Percentiles rank a stretch among this genome's conserved stretches.
phyloP scores from a whole-genome alignment of 1,284 basidiomycete species.

The Stereum hirsutum region DNA sequence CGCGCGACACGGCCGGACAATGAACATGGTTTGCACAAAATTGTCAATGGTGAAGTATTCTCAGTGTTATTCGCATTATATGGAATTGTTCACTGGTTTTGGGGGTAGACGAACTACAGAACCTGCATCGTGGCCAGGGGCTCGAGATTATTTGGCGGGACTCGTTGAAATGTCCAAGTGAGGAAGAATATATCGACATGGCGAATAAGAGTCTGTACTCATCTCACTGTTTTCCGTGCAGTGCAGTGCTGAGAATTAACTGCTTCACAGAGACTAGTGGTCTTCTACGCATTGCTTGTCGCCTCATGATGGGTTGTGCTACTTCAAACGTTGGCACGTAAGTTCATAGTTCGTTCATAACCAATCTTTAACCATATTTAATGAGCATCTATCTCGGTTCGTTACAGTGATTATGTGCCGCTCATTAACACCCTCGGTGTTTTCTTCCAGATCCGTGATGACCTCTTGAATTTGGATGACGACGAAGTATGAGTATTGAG shows the following conservation, averaged over 20 bases:
- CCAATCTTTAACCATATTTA: neutral
- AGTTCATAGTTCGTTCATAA: slow-evolving; percentile 26
- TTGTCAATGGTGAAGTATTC: slow-evolving; percentile 35
- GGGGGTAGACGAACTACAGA: slow-evolving; percentile 70
- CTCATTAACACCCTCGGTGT: slow-evolving; percentile 92
- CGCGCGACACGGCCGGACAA: slow-evolving; percentile 24
- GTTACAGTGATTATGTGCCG: slow-evolving; percentile 88
- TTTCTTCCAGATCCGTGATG: slow-evolving; percentile 94
- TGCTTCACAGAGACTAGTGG: slow-evolving; percentile 94
- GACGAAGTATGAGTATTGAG: slow-evolving; percentile 42
- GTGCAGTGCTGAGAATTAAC: slow-evolving; percentile 1
- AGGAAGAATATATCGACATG: slow-evolving; percentile 94
- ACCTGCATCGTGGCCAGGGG: slow-evolving; percentile 92
- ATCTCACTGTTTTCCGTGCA: neutral
- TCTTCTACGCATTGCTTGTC: slow-evolving; percentile 86
- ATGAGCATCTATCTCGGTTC: slow-evolving; percentile 9
- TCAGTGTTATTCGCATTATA: slow-evolving; percentile 37
- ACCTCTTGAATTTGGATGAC: slow-evolving; percentile 93
- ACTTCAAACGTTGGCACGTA: slow-evolving; percentile 56
- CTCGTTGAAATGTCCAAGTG: slow-evolving; percentile 84
- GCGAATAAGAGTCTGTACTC: slow-evolving; percentile 82
- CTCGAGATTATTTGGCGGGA: slow-evolving; percentile 95
- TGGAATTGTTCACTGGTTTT: neutral
- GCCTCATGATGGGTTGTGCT: slow-evolving; percentile 90
- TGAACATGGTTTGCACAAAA: slow-evolving; percentile 11